Conservation (phyloP, 2,329 filamentous ascomycete species). For the Talaromyces funiculosus region DNA sequence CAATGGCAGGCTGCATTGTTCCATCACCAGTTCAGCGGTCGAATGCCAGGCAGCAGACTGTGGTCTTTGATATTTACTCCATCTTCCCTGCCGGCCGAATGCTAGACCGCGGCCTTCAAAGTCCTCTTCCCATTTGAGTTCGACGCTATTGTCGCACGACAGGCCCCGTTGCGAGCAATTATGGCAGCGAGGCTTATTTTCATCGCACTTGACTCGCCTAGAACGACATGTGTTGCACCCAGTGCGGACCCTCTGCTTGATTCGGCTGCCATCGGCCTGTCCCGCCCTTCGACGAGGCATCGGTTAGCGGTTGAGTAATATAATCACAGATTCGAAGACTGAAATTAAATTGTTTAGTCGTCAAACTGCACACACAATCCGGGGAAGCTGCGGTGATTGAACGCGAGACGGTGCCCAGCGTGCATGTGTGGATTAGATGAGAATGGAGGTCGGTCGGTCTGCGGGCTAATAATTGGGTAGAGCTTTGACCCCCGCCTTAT, state of each 20-base stretch:
- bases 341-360: too few relatives aligned
- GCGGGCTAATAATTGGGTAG: too few relatives aligned
- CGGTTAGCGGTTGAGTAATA: too few relatives aligned
- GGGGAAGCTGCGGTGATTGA: too few relatives aligned
- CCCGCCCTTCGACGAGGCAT: conserved; percentile 8
- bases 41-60: conserved; percentile 14
- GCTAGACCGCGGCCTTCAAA: conserved; percentile 38
- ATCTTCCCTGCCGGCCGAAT: conserved; percentile 40
- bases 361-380: too few relatives aligned
- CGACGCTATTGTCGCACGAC: conserved; percentile 15
- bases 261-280: not conserved
- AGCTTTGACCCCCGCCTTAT: too few relatives aligned
- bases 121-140: conserved; percentile 36
- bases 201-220: conserved; percentile 22
- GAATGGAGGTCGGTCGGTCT: too few relatives aligned
- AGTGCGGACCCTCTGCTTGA: conserved; percentile 8
- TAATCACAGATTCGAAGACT: too few relatives aligned
- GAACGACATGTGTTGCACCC: conserved; percentile 16
- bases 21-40: not conserved
- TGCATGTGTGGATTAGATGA: too few relatives aligned
- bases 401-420: too few relatives aligned
- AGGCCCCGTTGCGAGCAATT: conserved; percentile 18
- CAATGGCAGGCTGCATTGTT: conserved; percentile 13
- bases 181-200: conserved; percentile 18
- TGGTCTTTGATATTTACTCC: conserved; percentile 28